phyloP scores from a whole-genome alignment of 495 filamentous ascomycete genomes.

The Cercophora sp. region DNA sequence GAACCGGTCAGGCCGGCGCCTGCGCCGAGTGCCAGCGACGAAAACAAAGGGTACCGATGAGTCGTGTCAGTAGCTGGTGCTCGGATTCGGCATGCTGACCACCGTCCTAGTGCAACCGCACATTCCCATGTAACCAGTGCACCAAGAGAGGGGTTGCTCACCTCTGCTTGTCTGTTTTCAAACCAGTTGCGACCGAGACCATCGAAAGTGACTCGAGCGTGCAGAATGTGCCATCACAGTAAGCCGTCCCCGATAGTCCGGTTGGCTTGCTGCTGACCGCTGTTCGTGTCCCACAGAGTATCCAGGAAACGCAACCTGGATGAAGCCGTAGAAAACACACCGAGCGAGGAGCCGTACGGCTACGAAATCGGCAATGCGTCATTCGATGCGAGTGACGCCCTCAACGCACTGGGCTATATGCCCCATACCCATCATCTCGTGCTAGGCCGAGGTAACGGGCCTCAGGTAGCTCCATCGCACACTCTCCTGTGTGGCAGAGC shows the following conservation, averaged over 20 bases:
- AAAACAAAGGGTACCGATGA: constrained; percentile 45
- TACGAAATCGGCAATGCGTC: constrained; percentile 12
- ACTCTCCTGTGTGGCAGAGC: background rate
- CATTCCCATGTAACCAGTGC: constrained; percentile 46
- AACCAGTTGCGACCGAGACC: constrained; percentile 16
- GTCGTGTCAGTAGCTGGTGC: no score
- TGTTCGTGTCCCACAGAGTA: constrained; percentile 1
- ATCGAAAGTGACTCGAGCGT: constrained; percentile 4
- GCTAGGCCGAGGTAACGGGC: constrained; percentile 21
- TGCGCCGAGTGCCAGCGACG: constrained; percentile 41
- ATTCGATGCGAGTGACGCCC: constrained; percentile 24
- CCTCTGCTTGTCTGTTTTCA: constrained; percentile 33
- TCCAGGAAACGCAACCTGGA: constrained; percentile 22
- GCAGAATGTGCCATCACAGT: constrained; percentile 17
- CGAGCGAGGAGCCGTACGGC: constrained; percentile 11
- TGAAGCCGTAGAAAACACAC: constrained; percentile 7
- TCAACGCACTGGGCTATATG: constrained; percentile 33
- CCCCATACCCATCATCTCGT: constrained; percentile 28
- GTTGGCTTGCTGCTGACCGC: constrained; percentile 3
- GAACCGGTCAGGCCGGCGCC: no score
- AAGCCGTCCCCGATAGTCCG: background rate
- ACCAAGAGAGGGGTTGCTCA: constrained; percentile 36
- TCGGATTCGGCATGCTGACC: no score
- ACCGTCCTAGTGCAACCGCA: constrained; percentile 34
- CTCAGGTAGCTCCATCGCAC: constrained; percentile 16